Base-by-base conservation (phyloP, 345 rosid species). In the Aquilaria malaccensis region DNA sequence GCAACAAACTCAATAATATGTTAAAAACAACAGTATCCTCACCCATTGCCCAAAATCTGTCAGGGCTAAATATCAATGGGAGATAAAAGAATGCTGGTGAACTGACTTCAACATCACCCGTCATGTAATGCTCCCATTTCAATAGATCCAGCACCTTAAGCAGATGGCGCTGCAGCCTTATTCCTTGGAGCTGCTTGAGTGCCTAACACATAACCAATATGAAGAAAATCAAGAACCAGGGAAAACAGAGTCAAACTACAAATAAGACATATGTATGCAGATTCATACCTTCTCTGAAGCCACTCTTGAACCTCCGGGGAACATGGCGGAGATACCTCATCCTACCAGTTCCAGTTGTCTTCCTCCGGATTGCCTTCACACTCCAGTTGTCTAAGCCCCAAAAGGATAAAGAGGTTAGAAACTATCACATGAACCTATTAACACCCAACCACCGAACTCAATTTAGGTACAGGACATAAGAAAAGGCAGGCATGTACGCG, bases 291-390 rank as follows among this genome's bases (percentile, higher is more conserved):
- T 66, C 74, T 65, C 78, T 62, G 57, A 69, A 69, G 43, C 60
- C 60, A 11, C n/a, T 58, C 52, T 74, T 58, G 74, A 69, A 69
- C 57, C 68, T 52, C 22, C 64, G 29, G 32, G 61, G 30, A n/a
- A 64, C 70, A 3, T 53, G 58, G 33, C 50, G 67, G 13, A 67
- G 72, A 52, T 67, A 30, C 67, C 65, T 67, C 67, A 75, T 75
- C 57, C 64, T 70, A 3, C 65, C 66, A 10, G 68, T 74, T 22
- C 71, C 74, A 10, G 55, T 58, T 6, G 74, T 69, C 65, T 70
- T 60, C 55, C 68, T 69, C 29, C 70, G 47, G 33, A 59, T 64
- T 5, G 66, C 66, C 63, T 68, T 64, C 50, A 53, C 47, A 55
- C 61, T 64, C 72, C 66, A 63, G 32, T 74, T 65, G 54, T 65